Percentiles rank a stretch among this genome's conserved stretches.
phyloP scores from a whole-genome alignment of 768 basidiomycete genomes.

The Agrocybe praecox region DNA sequence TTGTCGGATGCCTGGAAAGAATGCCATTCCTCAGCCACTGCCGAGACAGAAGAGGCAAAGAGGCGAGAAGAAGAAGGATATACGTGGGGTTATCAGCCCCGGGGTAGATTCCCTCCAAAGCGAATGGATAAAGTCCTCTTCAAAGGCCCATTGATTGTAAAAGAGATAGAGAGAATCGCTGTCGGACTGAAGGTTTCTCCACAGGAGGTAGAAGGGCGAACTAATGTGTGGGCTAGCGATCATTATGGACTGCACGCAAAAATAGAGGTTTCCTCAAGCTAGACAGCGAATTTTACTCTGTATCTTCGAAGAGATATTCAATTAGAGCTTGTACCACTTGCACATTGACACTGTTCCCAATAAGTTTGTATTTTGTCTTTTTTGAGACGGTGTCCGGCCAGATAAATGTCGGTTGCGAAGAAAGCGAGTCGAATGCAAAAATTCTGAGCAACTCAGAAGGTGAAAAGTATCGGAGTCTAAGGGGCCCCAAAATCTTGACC shows the following conservation, averaged over 20 bases:
- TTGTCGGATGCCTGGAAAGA: conserved; percentile 15
- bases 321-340: conserved; percentile 66
- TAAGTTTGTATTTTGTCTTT: conserved; percentile 74
- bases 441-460: conserved; percentile 72
- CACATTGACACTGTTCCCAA: conserved; percentile 86
- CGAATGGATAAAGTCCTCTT: conserved; percentile 21
- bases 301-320: conserved; percentile 51
- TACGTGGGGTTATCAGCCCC: conserved; percentile 21
- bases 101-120: conserved; percentile 1
- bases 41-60: neutral
- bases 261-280: conserved; percentile 1
- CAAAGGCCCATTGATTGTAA: neutral
- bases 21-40: neutral
- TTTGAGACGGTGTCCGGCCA: conserved; percentile 66
- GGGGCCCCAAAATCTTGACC: conserved; percentile 54
- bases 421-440: conserved; percentile 53
- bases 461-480: conserved; percentile 76
- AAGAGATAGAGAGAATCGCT: conserved; percentile 10
- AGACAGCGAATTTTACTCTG: neutral
- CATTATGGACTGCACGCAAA: conserved; percentile 15
- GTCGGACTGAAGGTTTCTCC: conserved; percentile 9
- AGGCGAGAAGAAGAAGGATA: conserved; percentile 5
- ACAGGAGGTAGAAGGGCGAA: neutral
- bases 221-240: conserved; percentile 15
- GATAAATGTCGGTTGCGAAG: conserved; percentile 35